Evolutionary conservation across 1,284 basidiomycete genomes (phyloP), one percentile per base, ranked within the genome.

Genomic region (Athelia sp.): DNA sequence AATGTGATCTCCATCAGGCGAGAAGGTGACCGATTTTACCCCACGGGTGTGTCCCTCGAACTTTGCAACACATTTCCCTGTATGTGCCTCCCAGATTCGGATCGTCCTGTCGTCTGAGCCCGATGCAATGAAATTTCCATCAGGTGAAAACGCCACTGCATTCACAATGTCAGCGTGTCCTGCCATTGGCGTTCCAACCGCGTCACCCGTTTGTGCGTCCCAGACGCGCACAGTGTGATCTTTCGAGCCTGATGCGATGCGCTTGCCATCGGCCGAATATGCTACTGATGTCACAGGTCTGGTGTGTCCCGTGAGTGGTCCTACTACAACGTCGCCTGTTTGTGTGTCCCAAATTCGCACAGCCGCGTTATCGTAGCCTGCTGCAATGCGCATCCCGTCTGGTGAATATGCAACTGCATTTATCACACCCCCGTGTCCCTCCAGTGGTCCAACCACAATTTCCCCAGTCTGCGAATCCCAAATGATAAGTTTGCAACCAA

Each of bases 91-190:
- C 55, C 58, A 57, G 13, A 59, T 48, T 4, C 47, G 31, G 2
- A 57, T 29, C 15, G 48, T 48, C 2, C 35, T 19, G 44, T 57
- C 57, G 0, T 24, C 8, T 0, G 53, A 54, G 8, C 52, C 54
- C 4, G 60, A 59, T 1, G 58, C 53, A 19, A 61, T 48, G 3
- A 43, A 43, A 19, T 34, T 46, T 2, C 59, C 59, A 44, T 63
- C 56, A 2, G 51, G 50, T 2, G 57, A 59, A 22, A 57, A 61
- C 29, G 50, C 53, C 17, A 63, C 36, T 18, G 50, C 45, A 11
- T 24, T 46, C n/a, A 59, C 51, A 6, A 4, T 13, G 11, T 43
- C 40, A 11, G 19, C 55, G 36, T 59, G 58, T 10, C 50, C 58
- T 34, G 11, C n/a, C 11, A 34, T 11, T 11, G 32, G 32, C 11